Conservation (phyloP, 768 basidiomycete genomes). For the Lenzites betulinus region DNA sequence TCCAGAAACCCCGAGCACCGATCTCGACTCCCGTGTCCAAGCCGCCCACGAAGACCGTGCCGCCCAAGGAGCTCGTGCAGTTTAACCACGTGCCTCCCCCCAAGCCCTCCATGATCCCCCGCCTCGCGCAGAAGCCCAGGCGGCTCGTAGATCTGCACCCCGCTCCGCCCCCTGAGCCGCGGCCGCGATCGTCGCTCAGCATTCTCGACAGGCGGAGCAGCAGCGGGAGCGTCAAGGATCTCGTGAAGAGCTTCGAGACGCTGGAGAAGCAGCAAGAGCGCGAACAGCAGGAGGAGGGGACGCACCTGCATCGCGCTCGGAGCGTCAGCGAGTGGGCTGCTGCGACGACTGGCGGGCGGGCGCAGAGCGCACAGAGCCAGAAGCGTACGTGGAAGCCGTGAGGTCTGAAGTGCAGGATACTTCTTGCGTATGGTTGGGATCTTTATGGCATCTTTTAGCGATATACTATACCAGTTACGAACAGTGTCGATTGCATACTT, state of each 20-base stretch:
- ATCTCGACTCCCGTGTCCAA: constrained; percentile 61
- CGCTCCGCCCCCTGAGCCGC: constrained; percentile 36
- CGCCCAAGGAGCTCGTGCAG: constrained; percentile 67
- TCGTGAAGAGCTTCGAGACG: constrained; percentile 64
- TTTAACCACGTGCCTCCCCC: constrained; percentile 54
- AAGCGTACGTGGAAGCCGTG: constrained; percentile 29
- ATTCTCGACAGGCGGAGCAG: constrained; percentile 56
- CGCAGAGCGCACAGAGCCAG: constrained; percentile 1
- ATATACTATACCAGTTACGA: constrained; percentile 5
- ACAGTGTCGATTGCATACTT: constrained; percentile 1
- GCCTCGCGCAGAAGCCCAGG: constrained; percentile 36
- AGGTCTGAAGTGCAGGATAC: background rate
- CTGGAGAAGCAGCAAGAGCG: constrained; percentile 37
- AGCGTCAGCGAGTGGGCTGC: constrained; percentile 39
- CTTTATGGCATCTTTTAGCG: constrained; percentile 9
- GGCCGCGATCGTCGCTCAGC: constrained; percentile 23
- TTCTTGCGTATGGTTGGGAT: background rate
- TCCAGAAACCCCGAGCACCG: constrained; percentile 53
- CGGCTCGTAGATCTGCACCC: constrained; percentile 59
- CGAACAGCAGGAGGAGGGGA: constrained; percentile 29
- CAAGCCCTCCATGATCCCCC: constrained; percentile 46
- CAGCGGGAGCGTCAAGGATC: constrained; percentile 70
- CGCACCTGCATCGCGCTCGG: constrained; percentile 32
- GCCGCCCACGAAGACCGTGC: constrained; percentile 44
- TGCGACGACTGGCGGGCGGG: constrained; percentile 4